Conservation (phyloP, 208 protist genomes). For the Angomonas ambiguus region DNA sequence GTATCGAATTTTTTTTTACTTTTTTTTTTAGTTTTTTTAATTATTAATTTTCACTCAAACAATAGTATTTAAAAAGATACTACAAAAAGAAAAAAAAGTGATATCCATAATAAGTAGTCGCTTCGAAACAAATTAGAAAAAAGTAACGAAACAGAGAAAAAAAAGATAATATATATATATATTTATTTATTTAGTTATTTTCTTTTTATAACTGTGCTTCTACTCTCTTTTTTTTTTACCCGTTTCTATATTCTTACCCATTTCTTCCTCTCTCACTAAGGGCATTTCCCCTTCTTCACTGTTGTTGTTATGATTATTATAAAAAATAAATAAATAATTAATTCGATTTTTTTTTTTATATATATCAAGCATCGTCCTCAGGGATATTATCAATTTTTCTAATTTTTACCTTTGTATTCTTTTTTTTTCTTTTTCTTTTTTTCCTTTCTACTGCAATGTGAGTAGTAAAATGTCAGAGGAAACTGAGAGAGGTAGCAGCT, state of each 20-base stretch:
- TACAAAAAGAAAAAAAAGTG: conserved; percentile 1
- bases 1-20: neutral
- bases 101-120: neutral
- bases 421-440: conserved; percentile 8
- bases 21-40: conserved; percentile 1
- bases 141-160: neutral
- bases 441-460: neutral
- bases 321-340: conserved; percentile 6
- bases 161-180: neutral
- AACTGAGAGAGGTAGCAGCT: no score
- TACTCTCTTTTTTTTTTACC: neutral
- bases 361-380: no score
- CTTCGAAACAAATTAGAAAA: neutral
- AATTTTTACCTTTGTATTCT: neutral
- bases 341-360: conserved; percentile 13
- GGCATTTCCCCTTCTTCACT: neutral
- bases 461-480: neutral
- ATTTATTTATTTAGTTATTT: neutral
- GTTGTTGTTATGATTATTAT: neutral
- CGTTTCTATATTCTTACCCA: neutral
- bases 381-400: neutral
- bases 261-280: neutral
- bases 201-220: neutral
- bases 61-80: neutral
- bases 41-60: no score